Percentiles rank a stretch among this genome's conserved stretches.
These are phyloP conservation scores for Bryopsis sp. DNA, from an alignment of 139 green algal genomes.

Conservation along the genomic window DNA sequence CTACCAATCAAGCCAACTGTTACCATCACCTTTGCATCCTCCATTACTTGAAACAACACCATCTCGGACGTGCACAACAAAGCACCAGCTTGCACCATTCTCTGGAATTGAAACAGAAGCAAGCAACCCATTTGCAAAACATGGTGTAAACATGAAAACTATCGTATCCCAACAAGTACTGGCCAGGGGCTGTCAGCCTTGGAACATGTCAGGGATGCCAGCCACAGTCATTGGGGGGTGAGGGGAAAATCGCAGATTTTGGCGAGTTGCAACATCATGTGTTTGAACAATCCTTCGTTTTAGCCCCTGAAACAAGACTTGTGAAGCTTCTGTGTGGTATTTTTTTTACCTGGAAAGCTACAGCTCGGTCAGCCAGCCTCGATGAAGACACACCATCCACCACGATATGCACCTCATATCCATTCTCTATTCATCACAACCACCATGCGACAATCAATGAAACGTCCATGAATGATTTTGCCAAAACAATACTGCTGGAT, in stretches of 20 bases:
- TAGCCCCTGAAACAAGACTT: background rate
- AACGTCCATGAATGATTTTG: no score
- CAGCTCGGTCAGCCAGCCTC: constrained; percentile 45
- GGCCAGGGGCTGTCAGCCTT: background rate
- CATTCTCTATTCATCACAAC: constrained; percentile 7
- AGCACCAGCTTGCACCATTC: constrained; percentile 21
- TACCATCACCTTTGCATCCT: constrained; percentile 44
- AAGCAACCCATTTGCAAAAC: background rate
- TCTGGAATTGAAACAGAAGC: background rate
- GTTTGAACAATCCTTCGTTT: background rate
- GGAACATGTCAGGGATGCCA: background rate
- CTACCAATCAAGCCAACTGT: no score
- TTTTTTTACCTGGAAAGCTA: constrained; percentile 39
- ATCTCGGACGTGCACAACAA: constrained; percentile 46
- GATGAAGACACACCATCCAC: constrained; percentile 68
- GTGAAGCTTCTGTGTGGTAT: background rate
- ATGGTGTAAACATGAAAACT: background rate
- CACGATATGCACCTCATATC: constrained; percentile 54
- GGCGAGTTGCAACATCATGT: background rate
- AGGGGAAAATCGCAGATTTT: background rate
- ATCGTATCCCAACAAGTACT: background rate
- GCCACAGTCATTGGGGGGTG: background rate
- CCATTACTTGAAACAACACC: constrained; percentile 61
- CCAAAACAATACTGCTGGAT: no score
- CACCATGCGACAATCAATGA: no score